A percentile compares a stretch with the other conserved stretches of the same genome.
Conservation (phyloP, 768 basidiomycete genomes). For the Tephrocybe sp. region DNA sequence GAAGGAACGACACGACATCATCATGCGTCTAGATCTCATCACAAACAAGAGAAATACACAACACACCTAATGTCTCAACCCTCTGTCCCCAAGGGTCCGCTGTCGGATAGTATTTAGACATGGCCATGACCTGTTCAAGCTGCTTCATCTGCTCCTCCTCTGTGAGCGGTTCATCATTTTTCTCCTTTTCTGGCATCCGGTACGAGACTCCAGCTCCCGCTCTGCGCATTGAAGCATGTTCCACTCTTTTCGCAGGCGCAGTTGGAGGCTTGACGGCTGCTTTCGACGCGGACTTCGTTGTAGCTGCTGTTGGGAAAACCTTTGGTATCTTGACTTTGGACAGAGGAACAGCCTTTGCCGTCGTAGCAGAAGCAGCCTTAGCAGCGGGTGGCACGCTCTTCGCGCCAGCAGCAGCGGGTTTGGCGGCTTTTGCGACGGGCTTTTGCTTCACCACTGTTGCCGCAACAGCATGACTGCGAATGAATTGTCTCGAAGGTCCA, state of each 20-base stretch:
- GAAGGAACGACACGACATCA: neutral
- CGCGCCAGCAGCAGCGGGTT: neutral
- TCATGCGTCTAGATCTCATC: neutral
- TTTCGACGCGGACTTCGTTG: neutral
- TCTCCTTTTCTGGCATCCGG: slow-evolving; percentile 9
- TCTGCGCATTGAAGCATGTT: neutral
- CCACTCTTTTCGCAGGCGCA: neutral
- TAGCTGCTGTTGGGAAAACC: neutral
- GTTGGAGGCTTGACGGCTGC: slow-evolving; percentile 1
- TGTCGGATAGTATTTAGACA: slow-evolving; percentile 34
- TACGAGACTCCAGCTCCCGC: slow-evolving; percentile 8
- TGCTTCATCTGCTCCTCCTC: slow-evolving; percentile 36
- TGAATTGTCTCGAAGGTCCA: slow-evolving; percentile 6
- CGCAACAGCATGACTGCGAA: slow-evolving; percentile 11
- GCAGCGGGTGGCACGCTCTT: neutral
- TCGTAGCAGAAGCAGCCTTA: neutral
- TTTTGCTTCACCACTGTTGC: slow-evolving; percentile 2
- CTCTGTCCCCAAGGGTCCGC: slow-evolving; percentile 42
- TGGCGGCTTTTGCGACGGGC: neutral
- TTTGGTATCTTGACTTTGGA: neutral
- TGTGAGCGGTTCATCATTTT: slow-evolving; percentile 19
- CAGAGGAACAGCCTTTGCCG: neutral
- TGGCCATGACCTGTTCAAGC: slow-evolving; percentile 34
- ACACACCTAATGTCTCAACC: slow-evolving; percentile 40
- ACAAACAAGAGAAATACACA: neutral